Evolutionary conservation across 371 early-diverging fungal genomes (phyloP), one percentile per base, ranked within the genome.

Genomic region (Mucor irregularis): DNA sequence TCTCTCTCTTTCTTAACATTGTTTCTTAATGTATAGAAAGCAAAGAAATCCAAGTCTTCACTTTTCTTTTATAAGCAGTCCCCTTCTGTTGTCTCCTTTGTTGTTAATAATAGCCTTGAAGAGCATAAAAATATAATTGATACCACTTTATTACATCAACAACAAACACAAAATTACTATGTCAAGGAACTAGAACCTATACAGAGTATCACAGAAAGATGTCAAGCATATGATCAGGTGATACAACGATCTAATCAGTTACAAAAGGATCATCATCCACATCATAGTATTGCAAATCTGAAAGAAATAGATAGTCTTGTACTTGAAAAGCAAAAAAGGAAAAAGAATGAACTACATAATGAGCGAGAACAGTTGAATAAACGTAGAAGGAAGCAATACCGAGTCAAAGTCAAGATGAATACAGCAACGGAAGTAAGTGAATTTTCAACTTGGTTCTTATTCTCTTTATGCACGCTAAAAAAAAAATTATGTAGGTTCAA

Each of bases 171-270:
- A 4, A 42, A 13, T 17, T 16, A 19, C 9, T 39, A 39, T 39
- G 21, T 39, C 3, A 22, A 39, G 19, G 39, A 39, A 39, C 21
- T 39, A 39, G 21, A 39, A 19, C 9, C 39, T 21, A 24, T 24
- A 42, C 42, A 21, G 1, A 24, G 13, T 3, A 25, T 8, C 7
- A 24, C 22, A 10, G 35, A 43, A 44, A 21, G 37, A 58, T 16
- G 51, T 31, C 51, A 53, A 53, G 45, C 19, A 10, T 53, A 58
- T 50, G 45, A 50, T 58, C 33, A 44, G 44, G 8, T 58, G 24
- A 42, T 40, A 39, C 33, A 33, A 24, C 21, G 31, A 29, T 46
- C 47, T 13, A 40, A 48, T 31, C 43, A 35, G 26, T 38, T 50
- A 50, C 13, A 39, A 29, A 25, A 42, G 22, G 7, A 28, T 24